phyloP scores from a whole-genome alignment of 164 flowering plant species.

The Chloranthus sessilifolius region DNA sequence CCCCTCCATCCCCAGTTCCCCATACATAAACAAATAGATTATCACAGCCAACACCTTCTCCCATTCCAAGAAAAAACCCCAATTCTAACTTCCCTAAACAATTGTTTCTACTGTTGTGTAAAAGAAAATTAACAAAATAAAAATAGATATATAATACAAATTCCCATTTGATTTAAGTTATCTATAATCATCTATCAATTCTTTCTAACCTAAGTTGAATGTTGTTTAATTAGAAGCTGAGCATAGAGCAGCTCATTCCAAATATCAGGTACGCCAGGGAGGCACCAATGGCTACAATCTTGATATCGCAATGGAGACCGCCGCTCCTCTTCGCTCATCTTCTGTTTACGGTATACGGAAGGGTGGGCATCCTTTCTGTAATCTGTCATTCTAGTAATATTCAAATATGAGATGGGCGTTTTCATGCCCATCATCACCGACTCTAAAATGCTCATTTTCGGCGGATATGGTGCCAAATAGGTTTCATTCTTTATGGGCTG shows the following conservation, averaged over 20 bases:
- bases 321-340: slow-evolving; percentile 8
- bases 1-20: no score
- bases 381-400: slow-evolving; percentile 15
- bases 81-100: no score
- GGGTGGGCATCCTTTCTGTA: slow-evolving; percentile 17
- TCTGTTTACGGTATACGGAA: slow-evolving; percentile 12
- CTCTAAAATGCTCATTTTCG: slow-evolving; percentile 13
- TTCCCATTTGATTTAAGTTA: no score
- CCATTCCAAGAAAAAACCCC: no score
- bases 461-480: background rate
- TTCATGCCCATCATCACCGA: slow-evolving; percentile 13
- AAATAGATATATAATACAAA: no score
- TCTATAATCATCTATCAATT: no score
- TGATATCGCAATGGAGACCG: slow-evolving; percentile 3
- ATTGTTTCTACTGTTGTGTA: no score
- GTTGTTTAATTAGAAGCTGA: background rate
- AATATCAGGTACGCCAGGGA: slow-evolving; percentile 17
- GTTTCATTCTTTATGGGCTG: slow-evolving; percentile 14
- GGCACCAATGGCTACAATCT: slow-evolving; percentile 20
- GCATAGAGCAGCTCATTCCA: slow-evolving; percentile 15
- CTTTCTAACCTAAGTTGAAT: no score
- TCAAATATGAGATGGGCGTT: slow-evolving; percentile 12
- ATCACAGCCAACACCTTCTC: no score
- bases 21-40: no score
- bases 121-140: no score